Evolutionary conservation across 768 basidiomycete species (phyloP).

Genomic region (Tylopilus balloui): DNA sequence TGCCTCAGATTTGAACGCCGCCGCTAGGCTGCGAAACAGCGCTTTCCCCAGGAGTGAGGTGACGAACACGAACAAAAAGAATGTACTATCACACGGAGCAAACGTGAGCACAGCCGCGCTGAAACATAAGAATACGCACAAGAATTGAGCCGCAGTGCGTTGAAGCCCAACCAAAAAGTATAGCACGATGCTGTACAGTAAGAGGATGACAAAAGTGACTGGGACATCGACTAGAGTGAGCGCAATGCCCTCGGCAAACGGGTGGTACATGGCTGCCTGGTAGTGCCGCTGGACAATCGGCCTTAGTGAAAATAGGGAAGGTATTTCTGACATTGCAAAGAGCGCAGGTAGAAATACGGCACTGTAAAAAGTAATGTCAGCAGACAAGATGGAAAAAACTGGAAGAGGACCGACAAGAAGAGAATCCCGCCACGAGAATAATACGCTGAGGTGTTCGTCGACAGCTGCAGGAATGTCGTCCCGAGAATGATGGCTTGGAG

Average conservation of each 20-base stretch:
- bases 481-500: slow-evolving; percentile 32
- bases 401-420: slow-evolving; percentile 56
- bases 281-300: slow-evolving; percentile 43
- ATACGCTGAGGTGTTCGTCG: slow-evolving; percentile 32
- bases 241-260: slow-evolving; percentile 44
- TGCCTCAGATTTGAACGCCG: slow-evolving; percentile 53
- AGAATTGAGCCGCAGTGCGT: slow-evolving; percentile 53
- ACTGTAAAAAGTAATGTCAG: slow-evolving; percentile 31
- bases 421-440: slow-evolving; percentile 76
- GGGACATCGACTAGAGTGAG: slow-evolving; percentile 47
- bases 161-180: slow-evolving; percentile 65
- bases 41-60: slow-evolving; percentile 67
- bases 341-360: slow-evolving; percentile 57
- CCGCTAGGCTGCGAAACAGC: slow-evolving; percentile 67
- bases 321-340: slow-evolving; percentile 56
- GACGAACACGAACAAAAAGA: slow-evolving; percentile 52
- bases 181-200: slow-evolving; percentile 38
- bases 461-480: slow-evolving; percentile 45
- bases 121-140: slow-evolving; percentile 38
- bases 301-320: slow-evolving; percentile 42
- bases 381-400: background rate
- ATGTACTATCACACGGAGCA: slow-evolving; percentile 39
- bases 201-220: slow-evolving; percentile 34
- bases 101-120: slow-evolving; percentile 9
- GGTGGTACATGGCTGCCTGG: slow-evolving; percentile 47